Percentiles rank a stretch among this genome's conserved stretches.
Evolutionary conservation across 2,329 filamentous ascomycete species (phyloP).

Genomic region (Arthrobotrys musiformis): DNA sequence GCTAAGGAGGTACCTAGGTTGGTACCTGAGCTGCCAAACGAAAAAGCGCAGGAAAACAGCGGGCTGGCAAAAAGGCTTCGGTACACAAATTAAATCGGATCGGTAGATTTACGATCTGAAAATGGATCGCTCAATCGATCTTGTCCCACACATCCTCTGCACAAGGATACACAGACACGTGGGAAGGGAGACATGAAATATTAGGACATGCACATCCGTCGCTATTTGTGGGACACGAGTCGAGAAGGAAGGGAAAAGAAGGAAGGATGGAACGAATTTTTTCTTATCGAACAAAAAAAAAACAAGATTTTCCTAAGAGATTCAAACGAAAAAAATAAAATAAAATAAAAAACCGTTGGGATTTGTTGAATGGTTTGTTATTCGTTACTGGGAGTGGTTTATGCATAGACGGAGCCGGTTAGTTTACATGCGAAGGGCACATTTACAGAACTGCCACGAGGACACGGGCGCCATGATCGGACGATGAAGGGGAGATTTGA

Average conservation of each 20-base stretch:
- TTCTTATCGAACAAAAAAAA: too few relatives aligned
- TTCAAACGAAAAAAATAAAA: not conserved
- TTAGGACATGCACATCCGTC: slow-evolving; percentile 17
- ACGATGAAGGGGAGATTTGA: slow-evolving; percentile 15
- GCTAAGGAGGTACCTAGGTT: not conserved
- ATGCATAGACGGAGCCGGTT: not conserved
- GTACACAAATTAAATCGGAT: slow-evolving; percentile 47
- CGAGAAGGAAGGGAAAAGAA: not conserved
- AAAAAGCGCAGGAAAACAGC: not conserved
- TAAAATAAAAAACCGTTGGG: slow-evolving; percentile 10
- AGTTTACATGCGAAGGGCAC: not conserved
- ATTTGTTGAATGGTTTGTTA: not conserved
- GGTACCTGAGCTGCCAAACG: not conserved
- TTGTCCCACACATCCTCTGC: slow-evolving; percentile 41
- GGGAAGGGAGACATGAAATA: slow-evolving; percentile 15
- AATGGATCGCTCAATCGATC: slow-evolving; percentile 51
- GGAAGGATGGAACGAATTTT: not conserved
- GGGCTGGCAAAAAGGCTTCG: not conserved
- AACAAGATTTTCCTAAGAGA: too few relatives aligned
- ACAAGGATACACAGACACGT: slow-evolving; percentile 52
- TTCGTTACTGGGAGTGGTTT: too few relatives aligned
- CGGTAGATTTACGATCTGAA: slow-evolving; percentile 51
- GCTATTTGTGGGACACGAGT: slow-evolving; percentile 30
- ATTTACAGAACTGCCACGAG: slow-evolving; percentile 8
- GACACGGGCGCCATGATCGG: slow-evolving; percentile 10